Evolutionary conservation across 306 rosid genomes (phyloP).

Genomic region (Purshia tridentata): DNA sequence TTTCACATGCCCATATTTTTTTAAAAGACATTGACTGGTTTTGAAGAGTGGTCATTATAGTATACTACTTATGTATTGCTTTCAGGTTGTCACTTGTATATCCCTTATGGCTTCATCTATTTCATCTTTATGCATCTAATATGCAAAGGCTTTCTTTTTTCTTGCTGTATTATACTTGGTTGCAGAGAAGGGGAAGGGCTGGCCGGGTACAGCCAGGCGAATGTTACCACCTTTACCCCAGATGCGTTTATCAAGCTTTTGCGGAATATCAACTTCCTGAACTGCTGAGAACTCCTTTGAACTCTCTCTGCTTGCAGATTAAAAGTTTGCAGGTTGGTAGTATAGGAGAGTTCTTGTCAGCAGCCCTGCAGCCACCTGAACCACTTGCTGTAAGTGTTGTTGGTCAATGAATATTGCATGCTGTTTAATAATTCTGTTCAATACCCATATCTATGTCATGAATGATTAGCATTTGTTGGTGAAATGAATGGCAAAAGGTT

Average conservation of each 20-base stretch:
- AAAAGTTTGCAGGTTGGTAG: constrained; percentile 94
- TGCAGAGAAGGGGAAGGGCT: constrained; percentile 97
- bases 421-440: neutral
- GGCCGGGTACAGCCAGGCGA: constrained; percentile 98
- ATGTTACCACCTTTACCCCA: constrained; percentile 93
- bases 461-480: neutral
- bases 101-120: constrained; percentile 9
- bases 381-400: constrained; percentile 66
- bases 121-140: constrained; percentile 16
- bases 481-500: neutral
- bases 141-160: constrained; percentile 19
- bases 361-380: constrained; percentile 91
- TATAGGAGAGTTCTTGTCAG: constrained; percentile 87
- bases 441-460: neutral
- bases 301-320: constrained; percentile 97
- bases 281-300: constrained; percentile 91
- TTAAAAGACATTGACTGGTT: constrained; percentile 15
- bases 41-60: neutral
- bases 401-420: constrained; percentile 4
- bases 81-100: constrained; percentile 9
- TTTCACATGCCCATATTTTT: neutral
- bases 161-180: constrained; percentile 31
- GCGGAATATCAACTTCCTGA: constrained; percentile 96
- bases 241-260: constrained; percentile 84
- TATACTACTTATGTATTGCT: neutral